Conservation (phyloP, 108 stramenopile genomes). For the Seminavis robusta region DNA sequence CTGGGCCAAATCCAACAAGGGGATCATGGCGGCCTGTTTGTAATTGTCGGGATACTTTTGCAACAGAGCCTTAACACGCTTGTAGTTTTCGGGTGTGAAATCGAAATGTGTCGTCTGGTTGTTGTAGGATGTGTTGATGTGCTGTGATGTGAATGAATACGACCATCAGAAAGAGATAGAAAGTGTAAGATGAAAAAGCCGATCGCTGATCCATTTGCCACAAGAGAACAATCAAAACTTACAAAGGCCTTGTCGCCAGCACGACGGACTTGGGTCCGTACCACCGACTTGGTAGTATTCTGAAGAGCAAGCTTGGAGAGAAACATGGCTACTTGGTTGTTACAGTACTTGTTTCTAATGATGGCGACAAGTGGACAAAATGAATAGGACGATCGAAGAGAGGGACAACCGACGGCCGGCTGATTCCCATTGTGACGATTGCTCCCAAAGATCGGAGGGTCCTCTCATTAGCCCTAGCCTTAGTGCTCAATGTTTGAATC, state of each 20-base stretch:
- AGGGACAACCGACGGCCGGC: too few species aligned
- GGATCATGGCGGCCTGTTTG: conserved; percentile 95
- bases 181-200: neutral
- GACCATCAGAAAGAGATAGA: neutral
- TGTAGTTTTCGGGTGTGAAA: conserved; percentile 94
- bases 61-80: conserved; percentile 81
- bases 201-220: neutral
- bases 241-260: conserved; percentile 40
- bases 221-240: conserved; percentile 16
- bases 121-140: conserved; percentile 94
- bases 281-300: too few species aligned
- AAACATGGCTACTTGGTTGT: too few species aligned
- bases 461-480: too few species aligned
- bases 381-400: too few species aligned
- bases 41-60: conserved; percentile 98
- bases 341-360: too few species aligned
- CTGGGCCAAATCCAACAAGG: conserved; percentile 95
- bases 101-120: conserved; percentile 88
- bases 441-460: too few species aligned
- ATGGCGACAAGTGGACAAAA: too few species aligned
- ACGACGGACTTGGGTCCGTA: too few species aligned
- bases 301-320: too few species aligned
- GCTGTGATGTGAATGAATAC: conserved; percentile 52
- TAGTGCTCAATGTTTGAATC: too few species aligned
- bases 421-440: too few species aligned